A percentile compares a stretch with the other conserved stretches of the same genome.
These are phyloP conservation scores for Pseudoscleropodium purum DNA, from an alignment of 225 moss, liverwort and hornwort species.

Conservation along the genomic window DNA sequence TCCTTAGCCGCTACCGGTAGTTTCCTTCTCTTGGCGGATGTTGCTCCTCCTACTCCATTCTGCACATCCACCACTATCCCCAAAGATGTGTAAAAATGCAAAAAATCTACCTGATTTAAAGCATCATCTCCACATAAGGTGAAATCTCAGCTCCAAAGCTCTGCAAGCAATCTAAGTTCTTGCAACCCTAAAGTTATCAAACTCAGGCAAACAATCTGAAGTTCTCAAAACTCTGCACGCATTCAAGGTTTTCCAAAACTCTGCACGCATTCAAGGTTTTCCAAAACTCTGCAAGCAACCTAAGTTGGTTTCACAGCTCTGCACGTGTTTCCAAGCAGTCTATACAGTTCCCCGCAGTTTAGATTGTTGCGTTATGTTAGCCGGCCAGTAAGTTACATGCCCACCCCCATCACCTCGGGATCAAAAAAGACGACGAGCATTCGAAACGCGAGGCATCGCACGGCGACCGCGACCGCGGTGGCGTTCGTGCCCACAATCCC, in stretches of 20 bases:
- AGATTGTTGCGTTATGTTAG: not conserved
- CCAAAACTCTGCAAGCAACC: not conserved
- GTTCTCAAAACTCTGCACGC: not conserved
- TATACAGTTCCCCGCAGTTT: not conserved
- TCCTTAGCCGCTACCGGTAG: conserved; percentile 60
- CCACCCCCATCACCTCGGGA: conserved; percentile 54
- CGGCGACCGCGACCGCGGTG: conserved; percentile 69
- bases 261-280: not conserved
- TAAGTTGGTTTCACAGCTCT: not conserved
- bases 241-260: not conserved
- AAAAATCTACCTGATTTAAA: not conserved
- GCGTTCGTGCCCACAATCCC: conserved; percentile 77
- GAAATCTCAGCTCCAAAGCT: not conserved
- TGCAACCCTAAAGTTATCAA: not conserved
- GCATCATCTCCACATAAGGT: not conserved
- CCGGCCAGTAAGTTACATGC: not conserved
- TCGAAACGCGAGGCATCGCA: conserved; percentile 71
- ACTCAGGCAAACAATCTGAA: not conserved
- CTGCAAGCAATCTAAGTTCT: not conserved
- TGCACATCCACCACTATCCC: conserved; percentile 42
- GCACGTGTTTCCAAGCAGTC: not conserved
- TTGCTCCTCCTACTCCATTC: conserved; percentile 20
- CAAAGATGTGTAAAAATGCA: conserved; percentile 16
- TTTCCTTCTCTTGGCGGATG: conserved; percentile 18
- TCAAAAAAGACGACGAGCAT: conserved; percentile 79